Conservation (phyloP, 148 eudicot genomes). For the Silene latifolia region DNA sequence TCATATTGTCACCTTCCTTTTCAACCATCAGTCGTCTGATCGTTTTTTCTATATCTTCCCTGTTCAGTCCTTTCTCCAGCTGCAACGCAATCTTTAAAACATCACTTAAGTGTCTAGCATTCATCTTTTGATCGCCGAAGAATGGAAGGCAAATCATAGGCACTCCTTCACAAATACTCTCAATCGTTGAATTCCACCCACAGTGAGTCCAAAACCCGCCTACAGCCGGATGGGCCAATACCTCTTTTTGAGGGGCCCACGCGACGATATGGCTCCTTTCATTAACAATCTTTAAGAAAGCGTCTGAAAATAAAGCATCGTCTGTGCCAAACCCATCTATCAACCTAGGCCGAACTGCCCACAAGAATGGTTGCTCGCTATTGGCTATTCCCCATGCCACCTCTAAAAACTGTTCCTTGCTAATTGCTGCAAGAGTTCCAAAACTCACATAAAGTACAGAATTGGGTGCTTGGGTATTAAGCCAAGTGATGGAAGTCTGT, state of each 20-base stretch:
- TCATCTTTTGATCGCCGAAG: constrained; percentile 39
- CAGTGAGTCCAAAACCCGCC: constrained; percentile 53
- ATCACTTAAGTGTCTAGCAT: no score
- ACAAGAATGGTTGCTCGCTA: constrained; percentile 43
- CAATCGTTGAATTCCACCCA: constrained; percentile 23
- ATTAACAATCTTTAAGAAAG: background rate
- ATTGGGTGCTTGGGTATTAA: constrained; percentile 34
- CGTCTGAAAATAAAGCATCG: no score
- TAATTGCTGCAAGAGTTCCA: constrained; percentile 39
- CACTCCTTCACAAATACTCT: constrained; percentile 43
- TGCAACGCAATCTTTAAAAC: no score
- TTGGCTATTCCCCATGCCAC: constrained; percentile 45
- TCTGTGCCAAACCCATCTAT: no score
- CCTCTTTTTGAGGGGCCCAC: constrained; percentile 46
- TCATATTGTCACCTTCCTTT: no score
- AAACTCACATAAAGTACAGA: constrained; percentile 44
- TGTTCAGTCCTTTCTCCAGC: no score
- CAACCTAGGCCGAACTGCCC: constrained; percentile 36
- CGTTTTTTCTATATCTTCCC: no score
- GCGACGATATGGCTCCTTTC: constrained; percentile 33
- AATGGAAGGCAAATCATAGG: constrained; percentile 50
- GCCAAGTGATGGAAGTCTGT: constrained; percentile 32
- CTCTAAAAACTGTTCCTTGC: constrained; percentile 29
- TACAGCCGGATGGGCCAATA: constrained; percentile 42
- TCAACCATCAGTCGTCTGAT: no score